A percentile compares a stretch with the other conserved stretches of the same genome.
These are phyloP conservation scores for Orbilia oligospora DNA, from an alignment of 2,329 filamentous ascomycete genomes.

Conservation along the genomic window DNA sequence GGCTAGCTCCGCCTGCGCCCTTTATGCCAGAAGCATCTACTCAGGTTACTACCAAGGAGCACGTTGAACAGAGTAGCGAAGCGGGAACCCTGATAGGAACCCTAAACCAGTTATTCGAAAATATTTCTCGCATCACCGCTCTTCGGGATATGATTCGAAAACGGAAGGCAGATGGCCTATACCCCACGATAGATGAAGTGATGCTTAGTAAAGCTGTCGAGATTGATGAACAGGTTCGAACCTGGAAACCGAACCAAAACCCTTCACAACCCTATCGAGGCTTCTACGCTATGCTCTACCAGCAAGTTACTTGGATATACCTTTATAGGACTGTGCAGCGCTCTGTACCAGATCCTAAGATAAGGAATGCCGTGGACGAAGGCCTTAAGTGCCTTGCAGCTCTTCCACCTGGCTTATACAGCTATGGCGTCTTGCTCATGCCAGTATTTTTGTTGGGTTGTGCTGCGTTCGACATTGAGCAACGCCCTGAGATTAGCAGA, in stretches of 20 bases:
- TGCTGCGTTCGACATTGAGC: slow-evolving; percentile 72
- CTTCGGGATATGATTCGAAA: slow-evolving; percentile 81
- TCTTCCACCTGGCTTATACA: slow-evolving; percentile 72
- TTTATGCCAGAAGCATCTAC: slow-evolving; percentile 48
- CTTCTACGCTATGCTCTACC: slow-evolving; percentile 74
- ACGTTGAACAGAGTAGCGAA: slow-evolving; percentile 65
- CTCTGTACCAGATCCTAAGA: slow-evolving; percentile 72
- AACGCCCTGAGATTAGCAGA: slow-evolving; percentile 72
- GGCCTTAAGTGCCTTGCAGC: slow-evolving; percentile 73
- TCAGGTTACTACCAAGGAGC: slow-evolving; percentile 21
- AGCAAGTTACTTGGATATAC: slow-evolving; percentile 76
- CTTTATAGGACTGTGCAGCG: slow-evolving; percentile 75
- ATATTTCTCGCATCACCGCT: slow-evolving; percentile 83
- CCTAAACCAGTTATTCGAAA: slow-evolving; percentile 83
- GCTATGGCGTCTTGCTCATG: slow-evolving; percentile 74
- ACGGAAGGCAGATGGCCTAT: slow-evolving; percentile 75
- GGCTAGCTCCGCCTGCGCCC: slow-evolving; percentile 15
- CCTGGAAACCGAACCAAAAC: slow-evolving; percentile 76
- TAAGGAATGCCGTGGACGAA: slow-evolving; percentile 73
- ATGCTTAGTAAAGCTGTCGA: slow-evolving; percentile 80
- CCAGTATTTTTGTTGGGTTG: slow-evolving; percentile 75
- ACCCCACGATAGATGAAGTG: slow-evolving; percentile 80
- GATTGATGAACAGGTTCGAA: slow-evolving; percentile 80
- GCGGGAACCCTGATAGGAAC: slow-evolving; percentile 80
- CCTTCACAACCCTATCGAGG: slow-evolving; percentile 71